Evolutionary conservation across 208 protist genomes (phyloP), one percentile per base, ranked within the genome.

Genomic region (Trypanosoma vivax): DNA sequence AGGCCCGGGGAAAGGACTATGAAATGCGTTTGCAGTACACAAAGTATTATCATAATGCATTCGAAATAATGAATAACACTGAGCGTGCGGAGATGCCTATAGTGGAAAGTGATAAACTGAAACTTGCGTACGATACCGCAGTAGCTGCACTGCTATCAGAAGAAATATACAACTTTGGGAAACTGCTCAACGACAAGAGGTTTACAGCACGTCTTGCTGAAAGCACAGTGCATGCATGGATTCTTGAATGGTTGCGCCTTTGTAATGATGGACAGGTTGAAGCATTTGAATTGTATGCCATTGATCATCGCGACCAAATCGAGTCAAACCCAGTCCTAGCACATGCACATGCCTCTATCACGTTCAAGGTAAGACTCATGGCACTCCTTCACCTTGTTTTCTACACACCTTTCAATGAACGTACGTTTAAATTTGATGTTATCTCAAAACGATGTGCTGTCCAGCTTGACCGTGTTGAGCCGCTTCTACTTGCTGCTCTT

Each of bases 351-450:
- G 51, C 50, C 16, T 53, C 60, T 5, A 65, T 71, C 25, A 57
- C 73, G 35, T 56, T 49, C 24, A 87, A 97, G 66, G 92, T 98
- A 41, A 79, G 88, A 10, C 84, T 99, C 33, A 95, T 98, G 70
- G 76, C 82, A 14, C 74, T 99, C 21, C 91, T 98, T 7, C 89
- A 99, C 60, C 74, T 98, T 7, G 84, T 97, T 30, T 98, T 98
- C 70, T 83, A 84, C 58, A 90, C 84, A 1, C 90, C 95, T 7
- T 75, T 95, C n/a, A 86, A 91, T 33, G 73, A 96, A 60, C 87
- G 93, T 55, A 84, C 65, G 5, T 84, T 98, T 61, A 39, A 75
- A 3, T 98, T 96, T 55, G 24, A 62, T 28, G 57, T 73, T 3
- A 79, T 94, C 50, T 77, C 80, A 2, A 50, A 67, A 43, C 79